Conservation (phyloP, 2,329 filamentous ascomycete genomes). For the Colletotrichum tropicicola region DNA sequence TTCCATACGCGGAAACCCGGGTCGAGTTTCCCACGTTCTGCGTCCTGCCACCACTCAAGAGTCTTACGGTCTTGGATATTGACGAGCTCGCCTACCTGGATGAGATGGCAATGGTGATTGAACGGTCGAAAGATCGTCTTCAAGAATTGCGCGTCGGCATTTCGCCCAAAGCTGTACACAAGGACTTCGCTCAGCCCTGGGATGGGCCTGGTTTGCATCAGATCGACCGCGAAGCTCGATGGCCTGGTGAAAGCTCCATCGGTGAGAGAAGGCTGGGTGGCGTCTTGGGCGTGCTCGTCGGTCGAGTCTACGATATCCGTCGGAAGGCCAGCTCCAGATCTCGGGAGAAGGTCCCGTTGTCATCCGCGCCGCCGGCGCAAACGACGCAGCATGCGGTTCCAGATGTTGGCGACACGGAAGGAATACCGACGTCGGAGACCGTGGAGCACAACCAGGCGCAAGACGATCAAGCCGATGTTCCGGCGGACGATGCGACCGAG, state of each 20-base stretch:
- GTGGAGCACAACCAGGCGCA: not conserved
- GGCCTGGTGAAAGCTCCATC: constrained; percentile 65
- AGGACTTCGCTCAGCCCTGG: constrained; percentile 69
- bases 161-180: constrained; percentile 54
- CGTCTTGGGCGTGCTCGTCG: constrained; percentile 73
- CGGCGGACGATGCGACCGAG: not conserved
- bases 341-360: constrained; percentile 7
- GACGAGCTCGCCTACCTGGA: constrained; percentile 86
- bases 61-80: constrained; percentile 80
- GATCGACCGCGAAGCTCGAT: constrained; percentile 66
- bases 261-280: constrained; percentile 73
- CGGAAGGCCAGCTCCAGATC: constrained; percentile 28
- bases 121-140: constrained; percentile 71
- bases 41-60: constrained; percentile 77
- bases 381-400: not conserved
- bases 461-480: not conserved
- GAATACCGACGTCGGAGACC: not conserved
- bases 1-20: constrained; percentile 60
- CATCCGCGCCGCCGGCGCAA: not conserved
- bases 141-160: constrained; percentile 80
- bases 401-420: not conserved
- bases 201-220: constrained; percentile 70
- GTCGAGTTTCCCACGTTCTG: constrained; percentile 86
- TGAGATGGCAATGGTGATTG: constrained; percentile 82
- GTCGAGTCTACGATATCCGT: constrained; percentile 70